Evolutionary conservation across 805 yeast genomes (phyloP).

Genomic region (Tetrapisispora iriomotensis): DNA sequence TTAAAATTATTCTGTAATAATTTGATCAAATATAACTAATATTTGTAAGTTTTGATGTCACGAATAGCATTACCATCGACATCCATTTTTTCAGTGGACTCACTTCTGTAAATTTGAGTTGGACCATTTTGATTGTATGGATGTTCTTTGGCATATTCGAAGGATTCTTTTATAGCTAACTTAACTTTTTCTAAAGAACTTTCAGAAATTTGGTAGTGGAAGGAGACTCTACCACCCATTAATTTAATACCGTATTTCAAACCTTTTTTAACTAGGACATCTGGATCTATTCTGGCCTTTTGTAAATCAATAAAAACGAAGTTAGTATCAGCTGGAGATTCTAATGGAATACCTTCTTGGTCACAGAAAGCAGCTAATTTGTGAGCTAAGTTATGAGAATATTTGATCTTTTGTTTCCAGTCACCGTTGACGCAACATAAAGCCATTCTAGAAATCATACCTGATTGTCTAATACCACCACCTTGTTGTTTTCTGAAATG

Average conservation of each 20-base stretch:
- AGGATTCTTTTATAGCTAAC: slow-evolving; percentile 46
- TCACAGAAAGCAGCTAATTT: slow-evolving; percentile 45
- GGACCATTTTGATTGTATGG: slow-evolving; percentile 46
- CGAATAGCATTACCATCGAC: slow-evolving; percentile 24
- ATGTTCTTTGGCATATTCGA: slow-evolving; percentile 40
- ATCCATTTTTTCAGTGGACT: slow-evolving; percentile 26
- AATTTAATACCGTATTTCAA: slow-evolving; percentile 51
- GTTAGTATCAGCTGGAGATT: slow-evolving; percentile 73
- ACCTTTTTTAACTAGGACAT: slow-evolving; percentile 43
- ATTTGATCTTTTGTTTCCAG: slow-evolving; percentile 41
- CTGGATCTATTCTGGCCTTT: slow-evolving; percentile 46
- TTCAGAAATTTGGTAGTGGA: slow-evolving; percentile 59
- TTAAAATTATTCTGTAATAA: background rate
- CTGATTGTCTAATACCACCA: slow-evolving; percentile 88
- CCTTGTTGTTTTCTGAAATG: slow-evolving; percentile 89
- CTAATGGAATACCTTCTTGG: slow-evolving; percentile 45
- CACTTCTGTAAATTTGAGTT: slow-evolving; percentile 36
- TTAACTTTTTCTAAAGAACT: slow-evolving; percentile 50
- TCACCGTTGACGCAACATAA: slow-evolving; percentile 65
- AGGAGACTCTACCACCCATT: slow-evolving; percentile 68
- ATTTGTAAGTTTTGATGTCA: slow-evolving; percentile 28
- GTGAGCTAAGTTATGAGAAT: slow-evolving; percentile 42
- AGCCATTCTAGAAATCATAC: slow-evolving; percentile 75
- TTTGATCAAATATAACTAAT: slow-evolving; percentile 10
- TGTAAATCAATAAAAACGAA: slow-evolving; percentile 66